Conservation (phyloP, 768 basidiomycete genomes). For the Coprinellus micaceus region DNA sequence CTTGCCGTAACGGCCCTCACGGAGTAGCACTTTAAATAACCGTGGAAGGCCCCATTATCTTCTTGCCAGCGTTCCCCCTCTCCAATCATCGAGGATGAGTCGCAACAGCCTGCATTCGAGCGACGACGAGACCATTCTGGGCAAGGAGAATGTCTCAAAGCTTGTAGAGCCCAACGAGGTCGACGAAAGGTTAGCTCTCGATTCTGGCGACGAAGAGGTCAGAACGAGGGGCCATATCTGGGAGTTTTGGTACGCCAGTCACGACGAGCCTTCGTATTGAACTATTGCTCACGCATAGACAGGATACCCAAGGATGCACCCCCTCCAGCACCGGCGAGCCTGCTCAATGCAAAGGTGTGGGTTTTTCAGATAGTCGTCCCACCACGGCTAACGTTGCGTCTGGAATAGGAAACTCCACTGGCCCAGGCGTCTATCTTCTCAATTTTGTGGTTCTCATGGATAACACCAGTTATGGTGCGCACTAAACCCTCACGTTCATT, state of each 20-base stretch:
- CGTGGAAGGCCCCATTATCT: too few relatives aligned
- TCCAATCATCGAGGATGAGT: not conserved
- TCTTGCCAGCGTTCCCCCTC: not conserved
- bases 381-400: not conserved
- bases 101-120: not conserved
- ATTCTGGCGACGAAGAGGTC: constrained; percentile 36
- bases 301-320: constrained; percentile 63
- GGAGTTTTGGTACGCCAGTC: constrained; percentile 46
- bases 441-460: constrained; percentile 62
- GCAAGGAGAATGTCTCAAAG: constrained; percentile 5
- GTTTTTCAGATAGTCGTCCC: not conserved
- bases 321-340: constrained; percentile 47
- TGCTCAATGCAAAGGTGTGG: constrained; percentile 53
- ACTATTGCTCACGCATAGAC: not conserved
- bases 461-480: constrained; percentile 53
- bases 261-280: too few relatives aligned
- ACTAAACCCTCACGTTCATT: not conserved
- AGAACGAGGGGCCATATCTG: constrained; percentile 48
- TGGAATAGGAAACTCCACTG: constrained; percentile 49
- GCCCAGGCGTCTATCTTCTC: constrained; percentile 55
- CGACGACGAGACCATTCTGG: not conserved
- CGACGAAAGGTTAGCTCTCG: constrained; percentile 30
- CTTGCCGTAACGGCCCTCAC: constrained; percentile 1
- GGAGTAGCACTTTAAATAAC: not conserved
- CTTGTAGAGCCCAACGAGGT: constrained; percentile 10